Evolutionary conservation across 305 asterid genomes (phyloP), one percentile per base, ranked within the genome.

Genomic region (Lippia alba): DNA sequence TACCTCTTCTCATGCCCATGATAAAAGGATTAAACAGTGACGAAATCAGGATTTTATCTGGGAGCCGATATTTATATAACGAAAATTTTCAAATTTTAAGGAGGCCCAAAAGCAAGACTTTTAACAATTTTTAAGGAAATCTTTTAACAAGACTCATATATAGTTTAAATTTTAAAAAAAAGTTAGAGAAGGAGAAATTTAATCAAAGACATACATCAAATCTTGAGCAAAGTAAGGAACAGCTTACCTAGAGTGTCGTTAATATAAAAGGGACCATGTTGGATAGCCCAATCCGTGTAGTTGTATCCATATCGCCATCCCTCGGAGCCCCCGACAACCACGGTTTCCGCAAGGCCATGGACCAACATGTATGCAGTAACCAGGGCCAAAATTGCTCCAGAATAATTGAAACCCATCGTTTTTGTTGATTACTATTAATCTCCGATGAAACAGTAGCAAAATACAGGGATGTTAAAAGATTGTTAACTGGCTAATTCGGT

Each of bases 211-310:
- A 24, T 24, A 24, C 3, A 24, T 24, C 30, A 24, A 24, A 24
- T 24, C n/a, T 24, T 24, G 30, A 24, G 30, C 30, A 24, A 24
- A 1, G 30, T 3, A 24, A 24, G 30, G 30, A 24, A 3, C 15
- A 11, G 5, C 33, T 1, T 49, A 65, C 70, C 71, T 3, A 66
- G 30, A 53, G 63, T 66, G 34, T 66, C 71, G 8, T 54, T 66
- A 6, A 66, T 45, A 20, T 54, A 66, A 36, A 66, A 66, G 41
- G 80, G 74, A 1, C 63, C 71, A 6, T 67, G 46, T 39, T 51
- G 61, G 67, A 61, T 12, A 19, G 81, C 66, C 81, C 81, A 77
- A 19, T 72, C 68, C 6, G 78, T 61, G 74, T 77, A 77, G 63
- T 77, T 72, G 55, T 19, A 61, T 51, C 71, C 81, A 12, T 5